Conservation (phyloP, 805 yeast species). For the Candida easanensis region DNA sequence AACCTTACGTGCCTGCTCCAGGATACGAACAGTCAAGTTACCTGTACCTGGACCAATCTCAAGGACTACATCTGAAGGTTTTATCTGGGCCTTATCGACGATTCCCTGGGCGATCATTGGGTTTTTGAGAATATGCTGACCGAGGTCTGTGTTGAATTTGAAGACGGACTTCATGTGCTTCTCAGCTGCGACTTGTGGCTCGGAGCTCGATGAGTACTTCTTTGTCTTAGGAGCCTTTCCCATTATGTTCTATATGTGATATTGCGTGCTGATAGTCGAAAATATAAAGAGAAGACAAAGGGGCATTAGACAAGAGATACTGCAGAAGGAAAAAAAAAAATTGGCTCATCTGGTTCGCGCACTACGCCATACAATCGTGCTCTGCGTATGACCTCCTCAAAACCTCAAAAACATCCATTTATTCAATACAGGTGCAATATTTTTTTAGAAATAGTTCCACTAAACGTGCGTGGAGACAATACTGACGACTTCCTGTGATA, state of each 20-base stretch:
- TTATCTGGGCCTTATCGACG: conserved; percentile 92
- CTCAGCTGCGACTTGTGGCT: conserved; percentile 63
- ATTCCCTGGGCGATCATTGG: conserved; percentile 97
- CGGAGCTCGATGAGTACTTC: conserved; percentile 48
- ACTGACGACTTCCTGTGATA: conserved; percentile 40
- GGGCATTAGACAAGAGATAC: neutral
- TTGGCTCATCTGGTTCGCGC: conserved; percentile 2
- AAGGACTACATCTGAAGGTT: conserved; percentile 87
- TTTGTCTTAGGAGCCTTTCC: conserved; percentile 52
- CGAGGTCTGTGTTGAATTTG: conserved; percentile 94
- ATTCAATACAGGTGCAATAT: too few relatives aligned
- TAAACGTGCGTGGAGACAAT: too few relatives aligned
- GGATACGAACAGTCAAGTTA: conserved; percentile 86
- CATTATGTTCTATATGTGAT: conserved; percentile 11
- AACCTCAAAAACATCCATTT: too few relatives aligned
- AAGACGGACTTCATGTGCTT: conserved; percentile 79
- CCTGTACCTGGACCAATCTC: conserved; percentile 99
- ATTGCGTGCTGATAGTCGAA: neutral
- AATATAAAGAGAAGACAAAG: neutral
- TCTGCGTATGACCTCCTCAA: too few relatives aligned
- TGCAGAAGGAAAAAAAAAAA: neutral
- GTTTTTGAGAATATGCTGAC: conserved; percentile 95
- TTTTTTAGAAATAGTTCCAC: too few relatives aligned
- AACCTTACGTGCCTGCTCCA: conserved; percentile 92
- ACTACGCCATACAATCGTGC: neutral